phyloP scores from a whole-genome alignment of 352 stramenopile genomes.

The Phytophthora pinifolia region DNA sequence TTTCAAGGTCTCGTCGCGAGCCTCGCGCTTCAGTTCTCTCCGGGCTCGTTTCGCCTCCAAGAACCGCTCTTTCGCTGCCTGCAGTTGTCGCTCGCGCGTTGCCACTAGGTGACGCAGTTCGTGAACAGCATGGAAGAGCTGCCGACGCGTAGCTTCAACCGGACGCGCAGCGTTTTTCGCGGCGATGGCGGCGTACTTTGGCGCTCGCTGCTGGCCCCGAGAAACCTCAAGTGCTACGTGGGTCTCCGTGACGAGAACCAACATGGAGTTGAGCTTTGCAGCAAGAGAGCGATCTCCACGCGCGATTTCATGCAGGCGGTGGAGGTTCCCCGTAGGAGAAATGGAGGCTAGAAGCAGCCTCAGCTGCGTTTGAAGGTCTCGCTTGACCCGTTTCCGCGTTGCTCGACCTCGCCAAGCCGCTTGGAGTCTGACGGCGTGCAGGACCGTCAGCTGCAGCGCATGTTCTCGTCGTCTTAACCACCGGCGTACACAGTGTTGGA shows the following conservation, averaged over 20 bases:
- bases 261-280: conserved; percentile 43
- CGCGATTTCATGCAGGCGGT: conserved; percentile 55
- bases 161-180: conserved; percentile 31
- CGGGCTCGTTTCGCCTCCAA: conserved; percentile 24
- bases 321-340: conserved; percentile 57
- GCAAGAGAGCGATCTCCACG: conserved; percentile 34
- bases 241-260: conserved; percentile 61
- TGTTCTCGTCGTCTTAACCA: conserved; percentile 30
- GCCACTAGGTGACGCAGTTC: conserved; percentile 35
- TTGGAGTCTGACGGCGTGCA: conserved; percentile 42
- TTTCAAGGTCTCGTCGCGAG: conserved; percentile 18
- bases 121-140: conserved; percentile 55
- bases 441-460: conserved; percentile 19
- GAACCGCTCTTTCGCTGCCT: conserved; percentile 33
- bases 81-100: conserved; percentile 31
- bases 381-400: conserved; percentile 41
- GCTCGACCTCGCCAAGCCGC: conserved; percentile 46
- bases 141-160: conserved; percentile 39
- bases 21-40: conserved; percentile 17
- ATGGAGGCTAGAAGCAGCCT: conserved; percentile 45
- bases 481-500: conserved; percentile 37
- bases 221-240: conserved; percentile 38
- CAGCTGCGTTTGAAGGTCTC: conserved; percentile 41
- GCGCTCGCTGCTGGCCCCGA: conserved; percentile 18
- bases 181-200: conserved; percentile 37